Evolutionary conservation across 1,284 basidiomycete species (phyloP).

Genomic region (Bjerkandera adusta): DNA sequence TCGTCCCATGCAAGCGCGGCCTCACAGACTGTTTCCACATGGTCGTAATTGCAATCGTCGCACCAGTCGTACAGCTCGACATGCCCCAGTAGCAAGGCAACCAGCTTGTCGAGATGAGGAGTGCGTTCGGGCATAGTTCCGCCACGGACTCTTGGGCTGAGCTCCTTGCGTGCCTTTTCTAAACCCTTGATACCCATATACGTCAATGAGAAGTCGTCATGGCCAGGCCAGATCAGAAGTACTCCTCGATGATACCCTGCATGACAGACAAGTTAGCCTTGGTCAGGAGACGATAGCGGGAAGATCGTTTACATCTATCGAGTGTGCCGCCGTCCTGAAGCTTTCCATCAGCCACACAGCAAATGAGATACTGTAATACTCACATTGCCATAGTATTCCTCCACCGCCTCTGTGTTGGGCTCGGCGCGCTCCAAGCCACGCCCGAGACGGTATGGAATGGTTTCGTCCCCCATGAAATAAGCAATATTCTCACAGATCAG

Average conservation of each 20-base stretch:
- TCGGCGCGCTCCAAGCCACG: constrained; percentile 29
- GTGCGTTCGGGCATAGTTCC: neutral
- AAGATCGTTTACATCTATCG: constrained; percentile 3
- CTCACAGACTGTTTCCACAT: neutral
- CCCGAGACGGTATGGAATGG: constrained; percentile 32
- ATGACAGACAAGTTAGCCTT: neutral
- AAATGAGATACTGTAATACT: constrained; percentile 18
- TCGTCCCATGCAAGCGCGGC: neutral
- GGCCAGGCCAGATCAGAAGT: constrained; percentile 4
- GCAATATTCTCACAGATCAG: neutral
- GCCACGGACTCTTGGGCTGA: neutral
- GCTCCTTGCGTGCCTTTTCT: neutral
- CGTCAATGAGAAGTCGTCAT: constrained; percentile 16
- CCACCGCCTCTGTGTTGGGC: constrained; percentile 39
- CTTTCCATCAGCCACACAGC: neutral
- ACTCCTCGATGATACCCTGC: constrained; percentile 2
- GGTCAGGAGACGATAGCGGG: constrained; percentile 34
- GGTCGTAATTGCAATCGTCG: no score
- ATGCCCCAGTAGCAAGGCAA: neutral
- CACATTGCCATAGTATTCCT: constrained; percentile 43
- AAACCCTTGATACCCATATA: constrained; percentile 24
- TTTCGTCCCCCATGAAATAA: constrained; percentile 1
- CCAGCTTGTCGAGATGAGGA: neutral
- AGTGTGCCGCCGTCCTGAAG: neutral
- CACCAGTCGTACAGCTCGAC: no score